A percentile compares a stretch with the other conserved stretches of the same genome.
These are phyloP conservation scores for Citrus trifoliata DNA, from an alignment of 345 rosid genomes.

Conservation along the genomic window DNA sequence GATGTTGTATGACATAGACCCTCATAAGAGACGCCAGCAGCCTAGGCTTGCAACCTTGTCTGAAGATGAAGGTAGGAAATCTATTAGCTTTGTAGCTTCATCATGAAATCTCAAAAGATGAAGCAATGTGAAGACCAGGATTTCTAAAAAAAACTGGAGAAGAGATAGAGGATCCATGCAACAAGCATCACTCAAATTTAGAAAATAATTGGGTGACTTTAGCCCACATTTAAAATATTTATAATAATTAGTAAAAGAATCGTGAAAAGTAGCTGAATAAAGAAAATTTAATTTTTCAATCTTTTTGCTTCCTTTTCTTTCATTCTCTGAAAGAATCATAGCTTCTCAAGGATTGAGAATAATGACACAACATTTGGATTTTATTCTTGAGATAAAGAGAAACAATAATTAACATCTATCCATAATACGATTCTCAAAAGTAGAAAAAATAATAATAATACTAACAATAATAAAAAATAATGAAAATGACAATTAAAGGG, in stretches of 20 bases:
- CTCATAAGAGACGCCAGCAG: slow-evolving; percentile 80
- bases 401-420: neutral
- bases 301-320: neutral
- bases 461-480: too few relatives aligned
- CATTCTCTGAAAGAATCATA: neutral
- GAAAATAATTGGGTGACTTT: neutral
- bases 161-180: neutral
- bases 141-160: neutral
- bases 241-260: neutral
- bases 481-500: neutral
- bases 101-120: neutral
- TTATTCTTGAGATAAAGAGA: neutral
- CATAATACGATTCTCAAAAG: too few relatives aligned
- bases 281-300: too few relatives aligned
- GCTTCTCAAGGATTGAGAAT: neutral
- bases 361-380: neutral
- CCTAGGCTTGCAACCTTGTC: slow-evolving; percentile 98
- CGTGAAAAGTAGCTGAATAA: too few relatives aligned
- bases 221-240: neutral
- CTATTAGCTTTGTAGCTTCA: neutral
- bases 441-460: too few relatives aligned
- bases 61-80: slow-evolving; percentile 17
- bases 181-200: neutral
- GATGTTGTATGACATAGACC: slow-evolving; percentile 48
- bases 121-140: neutral